These are phyloP conservation scores for Lomentospora prolificans DNA, from an alignment of 2,329 filamentous ascomycete genomes.

Conservation along the genomic window DNA sequence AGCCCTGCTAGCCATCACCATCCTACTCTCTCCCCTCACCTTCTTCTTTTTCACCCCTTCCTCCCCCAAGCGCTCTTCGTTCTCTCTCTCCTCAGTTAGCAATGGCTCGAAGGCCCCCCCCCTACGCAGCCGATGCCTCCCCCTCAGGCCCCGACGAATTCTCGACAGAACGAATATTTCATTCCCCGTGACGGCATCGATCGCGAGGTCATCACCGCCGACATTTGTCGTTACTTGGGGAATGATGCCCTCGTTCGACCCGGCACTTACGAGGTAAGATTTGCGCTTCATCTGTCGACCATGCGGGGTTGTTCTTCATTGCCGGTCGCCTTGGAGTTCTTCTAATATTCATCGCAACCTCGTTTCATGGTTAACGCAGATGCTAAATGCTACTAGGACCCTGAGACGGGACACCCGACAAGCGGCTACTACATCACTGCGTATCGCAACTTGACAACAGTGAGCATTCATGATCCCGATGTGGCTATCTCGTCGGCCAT, in stretches of 20 bases:
- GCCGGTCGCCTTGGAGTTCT: not conserved
- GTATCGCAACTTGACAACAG: constrained; percentile 68
- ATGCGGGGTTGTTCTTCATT: not conserved
- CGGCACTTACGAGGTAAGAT: constrained; percentile 59
- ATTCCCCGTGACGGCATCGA: constrained; percentile 72
- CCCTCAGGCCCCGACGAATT: constrained; percentile 21
- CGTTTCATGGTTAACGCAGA: not conserved
- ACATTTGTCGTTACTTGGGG: constrained; percentile 75
- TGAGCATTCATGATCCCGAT: constrained; percentile 31
- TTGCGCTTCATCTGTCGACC: constrained; percentile 14
- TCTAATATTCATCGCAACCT: not conserved
- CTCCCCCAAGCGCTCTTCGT: constrained; percentile 5
- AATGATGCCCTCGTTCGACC: constrained; percentile 73
- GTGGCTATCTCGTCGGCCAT: not conserved
- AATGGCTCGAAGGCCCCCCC: constrained; percentile 28
- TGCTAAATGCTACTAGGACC: constrained; percentile 30
- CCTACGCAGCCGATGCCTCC: constrained; percentile 18
- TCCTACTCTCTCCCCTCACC: constrained; percentile 12
- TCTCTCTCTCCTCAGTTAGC: constrained; percentile 14
- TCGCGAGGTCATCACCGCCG: constrained; percentile 73
- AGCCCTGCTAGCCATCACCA: constrained; percentile 11
- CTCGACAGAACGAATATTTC: constrained; percentile 67
- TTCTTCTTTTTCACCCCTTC: constrained; percentile 11
- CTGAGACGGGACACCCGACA: constrained; percentile 47
- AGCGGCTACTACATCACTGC: constrained; percentile 70